Base-by-base conservation (phyloP, 495 filamentous ascomycete genomes). In the Podospora conica region DNA sequence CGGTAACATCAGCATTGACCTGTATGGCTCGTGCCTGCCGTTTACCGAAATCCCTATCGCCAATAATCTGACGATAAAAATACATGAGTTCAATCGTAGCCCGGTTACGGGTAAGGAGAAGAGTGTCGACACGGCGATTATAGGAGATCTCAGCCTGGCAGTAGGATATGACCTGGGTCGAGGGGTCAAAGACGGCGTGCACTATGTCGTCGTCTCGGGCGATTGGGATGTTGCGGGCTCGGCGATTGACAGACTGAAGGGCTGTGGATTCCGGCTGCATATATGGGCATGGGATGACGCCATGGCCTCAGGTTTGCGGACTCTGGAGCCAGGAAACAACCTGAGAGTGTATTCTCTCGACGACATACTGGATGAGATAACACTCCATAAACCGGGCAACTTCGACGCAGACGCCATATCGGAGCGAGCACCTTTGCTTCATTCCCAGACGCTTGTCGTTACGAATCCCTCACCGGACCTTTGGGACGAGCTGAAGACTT, bases 161-260 rank as follows among this genome's bases (percentile, higher is more conserved):
- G 60, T 56, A 5, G 18, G 24, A 31, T n/a, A 48, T 9, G 60
- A 55, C 0, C 9, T 28, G 12, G 9, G 31, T 21, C 2, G 4
- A 0, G 18, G 53, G 12, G 28, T 64, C 18, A 25, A 62, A 2
- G 12, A 24, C 57, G 66, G 18, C 2, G 40, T n/a, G 40, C 40
- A 59, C n/a, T 67, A 64, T 21, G 29, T 67, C 48, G 54, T 67
- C 22, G 66, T 64, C 25, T 67, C 66, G 12, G 66, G 66, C 12
- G 66, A 67, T 48, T 31, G 66, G 5, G 66, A 67, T 8, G 31
- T 67, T 6, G 60, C 40, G 3, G n/a, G 60, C 1, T 33, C 56
- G 7, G 56, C 63, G 1, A 7, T 27, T 11, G 12, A 9, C 6
- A 64, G 59, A 21, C 15, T 55, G 9, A 12, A 27, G 15, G 25